Percentiles rank a stretch among this genome's conserved stretches.
Conservation (phyloP, 441 rosid species). For the Gossypium schwendimanii region DNA sequence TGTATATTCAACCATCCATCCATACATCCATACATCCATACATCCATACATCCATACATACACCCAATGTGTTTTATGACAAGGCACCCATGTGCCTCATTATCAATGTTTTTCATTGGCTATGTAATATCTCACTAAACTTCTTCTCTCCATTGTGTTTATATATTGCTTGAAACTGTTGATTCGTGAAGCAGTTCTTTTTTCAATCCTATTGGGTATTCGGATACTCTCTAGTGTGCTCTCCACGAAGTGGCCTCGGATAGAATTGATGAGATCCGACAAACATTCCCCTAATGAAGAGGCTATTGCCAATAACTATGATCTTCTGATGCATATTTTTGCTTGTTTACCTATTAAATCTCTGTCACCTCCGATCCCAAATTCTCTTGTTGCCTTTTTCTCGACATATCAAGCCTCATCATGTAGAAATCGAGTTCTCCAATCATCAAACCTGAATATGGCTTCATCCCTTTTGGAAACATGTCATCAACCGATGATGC, state of each 20-base stretch:
- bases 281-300: constrained; percentile 7
- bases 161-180: not conserved
- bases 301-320: constrained; percentile 21
- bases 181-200: not conserved
- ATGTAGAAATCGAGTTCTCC: not conserved
- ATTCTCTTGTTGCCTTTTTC: constrained; percentile 15
- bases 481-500: not conserved
- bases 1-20: too few relatives aligned
- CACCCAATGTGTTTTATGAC: not conserved
- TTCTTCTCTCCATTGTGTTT: not conserved
- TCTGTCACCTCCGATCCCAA: constrained; percentile 15
- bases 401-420: constrained; percentile 13
- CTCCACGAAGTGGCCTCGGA: not conserved
- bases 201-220: too few relatives aligned
- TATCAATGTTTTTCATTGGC: too few relatives aligned
- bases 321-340: constrained; percentile 21
- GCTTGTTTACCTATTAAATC: constrained; percentile 14
- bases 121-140: not conserved
- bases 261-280: not conserved
- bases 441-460: not conserved
- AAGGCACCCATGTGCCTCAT: not conserved
- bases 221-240: not conserved
- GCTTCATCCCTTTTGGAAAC: constrained; percentile 8
- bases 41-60: too few relatives aligned
- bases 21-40: too few relatives aligned